Percentiles rank a stretch among this genome's conserved stretches.
These are phyloP conservation scores for Geotrichum australiense DNA, from an alignment of 1,139 yeast genomes.

Conservation along the genomic window DNA sequence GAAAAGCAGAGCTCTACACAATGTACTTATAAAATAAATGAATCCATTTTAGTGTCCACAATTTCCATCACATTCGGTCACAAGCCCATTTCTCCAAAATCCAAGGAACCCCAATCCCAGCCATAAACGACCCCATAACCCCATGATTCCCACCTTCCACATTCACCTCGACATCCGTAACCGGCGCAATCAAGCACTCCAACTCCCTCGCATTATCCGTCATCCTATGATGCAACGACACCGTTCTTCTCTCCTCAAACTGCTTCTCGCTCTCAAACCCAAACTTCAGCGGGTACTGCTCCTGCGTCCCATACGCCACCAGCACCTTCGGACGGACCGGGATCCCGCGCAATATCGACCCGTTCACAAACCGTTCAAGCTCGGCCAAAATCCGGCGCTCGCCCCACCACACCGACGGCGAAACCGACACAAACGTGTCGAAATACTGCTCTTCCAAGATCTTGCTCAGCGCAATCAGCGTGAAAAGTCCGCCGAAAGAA, in stretches of 20 bases:
- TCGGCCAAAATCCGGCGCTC: conserved; percentile 5
- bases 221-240: conserved; percentile 14
- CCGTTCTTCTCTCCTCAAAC: conserved; percentile 6
- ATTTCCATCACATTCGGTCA: too few relatives aligned
- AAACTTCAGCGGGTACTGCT: conserved; percentile 11
- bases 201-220: conserved; percentile 11
- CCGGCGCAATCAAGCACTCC: conserved; percentile 4
- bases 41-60: too few relatives aligned
- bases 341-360: not conserved
- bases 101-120: conserved; percentile 12
- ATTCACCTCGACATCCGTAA: conserved; percentile 4
- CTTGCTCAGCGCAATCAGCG: conserved; percentile 2
- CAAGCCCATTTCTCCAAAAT: conserved; percentile 8
- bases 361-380: conserved; percentile 4
- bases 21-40: too few relatives aligned
- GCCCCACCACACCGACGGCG: conserved; percentile 13
- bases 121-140: conserved; percentile 9
- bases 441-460: conserved; percentile 4
- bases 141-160: conserved; percentile 14
- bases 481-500: conserved; percentile 13
- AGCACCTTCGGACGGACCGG: not conserved
- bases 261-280: conserved; percentile 7
- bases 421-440: conserved; percentile 8
- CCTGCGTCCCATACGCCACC: conserved; percentile 12
- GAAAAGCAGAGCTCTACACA: too few relatives aligned